Evolutionary conservation across 2,329 filamentous ascomycete genomes (phyloP), one percentile per base, ranked within the genome.

Genomic region (Nannizziopsis arthrosporioides): DNA sequence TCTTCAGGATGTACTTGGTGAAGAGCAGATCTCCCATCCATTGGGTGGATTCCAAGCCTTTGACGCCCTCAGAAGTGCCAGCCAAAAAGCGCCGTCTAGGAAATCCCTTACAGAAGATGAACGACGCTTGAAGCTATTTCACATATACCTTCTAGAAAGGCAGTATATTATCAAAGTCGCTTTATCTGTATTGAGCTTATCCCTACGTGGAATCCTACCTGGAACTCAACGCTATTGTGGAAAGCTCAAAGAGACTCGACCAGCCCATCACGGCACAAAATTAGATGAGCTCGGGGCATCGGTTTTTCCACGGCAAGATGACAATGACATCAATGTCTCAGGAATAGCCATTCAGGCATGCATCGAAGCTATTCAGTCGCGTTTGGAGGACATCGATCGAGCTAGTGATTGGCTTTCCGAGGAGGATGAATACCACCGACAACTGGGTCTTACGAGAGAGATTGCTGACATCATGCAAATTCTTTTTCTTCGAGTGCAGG

Each of bases 381-480:
- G 65, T 18, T 50, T 70, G 9, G 53, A 54, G 22, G 56, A 57
- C 19, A 54, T 70, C n/a, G 57, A 65, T 42, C 51, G 54, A 6
- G 58, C 59, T 30, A 63, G 60, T 39, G 62, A 68, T 35, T 78
- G 73, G 74, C 72, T 74, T 17, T 73, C 77, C 15, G 35, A 42
- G 38, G 71, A 77, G 34, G 71, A 73, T 1, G 78, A 80, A 18
- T 73, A 76, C 32, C 71, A 76, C 44, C 90, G 82, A 79, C 65
- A 75, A 18, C 73, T 74, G 47, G 79, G 74, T 4, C 68, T 80
- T 19, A 68, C 88, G 17, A 78, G 80, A 11, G 86, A 94, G 63
- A 74, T 83, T 38, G 71, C 84, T 35, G 84, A 92, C 59, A 75
- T 82, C 36, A 71, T 92, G 64, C 81, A 86, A 42, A 72, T 88